These are phyloP conservation scores for Diaporthe citrichinensis DNA, from an alignment of 2,329 filamentous ascomycete species.

Conservation along the genomic window DNA sequence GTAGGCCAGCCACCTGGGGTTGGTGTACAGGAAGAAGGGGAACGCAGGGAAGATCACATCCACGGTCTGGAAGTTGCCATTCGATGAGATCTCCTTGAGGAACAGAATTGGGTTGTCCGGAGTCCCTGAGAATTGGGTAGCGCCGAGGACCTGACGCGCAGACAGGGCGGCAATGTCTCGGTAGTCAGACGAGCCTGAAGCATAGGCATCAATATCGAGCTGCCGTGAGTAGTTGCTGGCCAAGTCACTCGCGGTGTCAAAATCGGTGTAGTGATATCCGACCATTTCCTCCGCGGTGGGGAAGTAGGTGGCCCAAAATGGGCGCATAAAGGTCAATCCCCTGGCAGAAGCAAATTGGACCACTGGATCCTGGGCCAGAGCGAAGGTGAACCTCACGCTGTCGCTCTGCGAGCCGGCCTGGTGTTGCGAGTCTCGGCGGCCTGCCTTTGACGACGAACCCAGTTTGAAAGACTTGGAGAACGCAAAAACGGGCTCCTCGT, in stretches of 20 bases:
- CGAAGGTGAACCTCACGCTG: constrained; percentile 80
- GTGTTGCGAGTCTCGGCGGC: constrained; percentile 35
- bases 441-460: constrained; percentile 45
- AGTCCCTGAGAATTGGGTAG: constrained; percentile 81
- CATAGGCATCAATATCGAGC: constrained; percentile 78
- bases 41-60: constrained; percentile 91
- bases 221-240: constrained; percentile 82
- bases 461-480: constrained; percentile 77
- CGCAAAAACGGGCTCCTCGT: constrained; percentile 86
- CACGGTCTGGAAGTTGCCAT: constrained; percentile 88
- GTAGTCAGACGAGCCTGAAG: constrained; percentile 81
- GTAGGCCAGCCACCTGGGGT: constrained; percentile 84
- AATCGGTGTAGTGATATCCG: constrained; percentile 83
- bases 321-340: constrained; percentile 83
- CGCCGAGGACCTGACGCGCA: constrained; percentile 85
- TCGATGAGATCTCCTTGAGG: constrained; percentile 87
- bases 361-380: constrained; percentile 83
- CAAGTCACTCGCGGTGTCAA: constrained; percentile 71
- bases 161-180: constrained; percentile 83
- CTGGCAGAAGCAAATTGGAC: constrained; percentile 84
- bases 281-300: constrained; percentile 73
- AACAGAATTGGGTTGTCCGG: constrained; percentile 81
- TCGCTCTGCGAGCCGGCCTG: constrained; percentile 51
- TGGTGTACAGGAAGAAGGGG: constrained; percentile 89
- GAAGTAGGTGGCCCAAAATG: constrained; percentile 85